Base-by-base conservation (phyloP, 2,329 filamentous ascomycete species). In the Aureobasidium pullulans region DNA sequence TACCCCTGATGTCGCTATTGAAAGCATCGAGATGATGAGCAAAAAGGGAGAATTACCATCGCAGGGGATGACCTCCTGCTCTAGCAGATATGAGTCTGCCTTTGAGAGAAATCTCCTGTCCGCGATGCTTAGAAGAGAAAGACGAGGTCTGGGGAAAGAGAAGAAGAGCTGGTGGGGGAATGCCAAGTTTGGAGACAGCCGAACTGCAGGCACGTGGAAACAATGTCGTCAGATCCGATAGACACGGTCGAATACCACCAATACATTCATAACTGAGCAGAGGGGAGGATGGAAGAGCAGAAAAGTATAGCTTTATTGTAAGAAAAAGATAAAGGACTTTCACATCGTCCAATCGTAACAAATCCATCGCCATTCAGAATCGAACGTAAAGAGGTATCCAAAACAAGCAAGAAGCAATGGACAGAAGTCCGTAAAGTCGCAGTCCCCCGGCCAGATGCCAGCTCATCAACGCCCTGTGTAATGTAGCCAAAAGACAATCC, bases 321-420 rank as follows among this genome's bases (percentile, higher is more conserved):
- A 40, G 13, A 37, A 54, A 43, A n/a, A 34, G 15, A 40, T 6
- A 31, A 16, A 31, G 28, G 10, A 40, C 10, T 32, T 15, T 15
- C 37, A 32, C 10, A 19, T 32, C 37, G 6, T 19, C 15, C 39
- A 34, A 31, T 13, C 28, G 6, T 34, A 34, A 36, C 50, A 54
- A 32, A 23, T 43, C 40, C 37, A 9, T n/a, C 37, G 39, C 37
- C 50, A 37, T 5, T 16, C 32, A 58, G 56, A 40, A 57, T 57
- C 23, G 44, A 57, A 23, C 23, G 23, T 23, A 23, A 40, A 48
- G 29, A 49, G 44, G 44, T 49, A 58, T 58, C 56, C 40, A 57
- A 49, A 10, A 58, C 9, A 48, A 32, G 34, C 23, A 59, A 32
- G 40, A 61, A 46, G 28, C n/a, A 36, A 31, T 39, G 31, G 32